Conservation (phyloP, 345 rosid genomes). For the Hibiscus mutabilis region DNA sequence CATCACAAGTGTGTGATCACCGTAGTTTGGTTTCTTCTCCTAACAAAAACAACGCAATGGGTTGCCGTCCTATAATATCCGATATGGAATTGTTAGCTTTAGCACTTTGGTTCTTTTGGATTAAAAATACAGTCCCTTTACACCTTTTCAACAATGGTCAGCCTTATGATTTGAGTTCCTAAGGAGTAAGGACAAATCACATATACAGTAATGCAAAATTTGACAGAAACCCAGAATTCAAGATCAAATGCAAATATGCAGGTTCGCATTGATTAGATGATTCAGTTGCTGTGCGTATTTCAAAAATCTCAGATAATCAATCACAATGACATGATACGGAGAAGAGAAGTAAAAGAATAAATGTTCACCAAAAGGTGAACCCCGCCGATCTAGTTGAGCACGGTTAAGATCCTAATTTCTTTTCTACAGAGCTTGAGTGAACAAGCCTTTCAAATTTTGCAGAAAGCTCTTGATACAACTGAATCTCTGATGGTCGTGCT, state of each 20-base stretch:
- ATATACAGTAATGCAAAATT: not conserved
- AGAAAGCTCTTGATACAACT: slow-evolving; percentile 48
- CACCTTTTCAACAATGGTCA: not conserved
- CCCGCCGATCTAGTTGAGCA: slow-evolving; percentile 10
- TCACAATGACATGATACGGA: not conserved
- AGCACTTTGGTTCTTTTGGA: not conserved
- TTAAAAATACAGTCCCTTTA: not conserved
- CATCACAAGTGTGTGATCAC: not conserved
- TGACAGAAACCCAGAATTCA: not conserved
- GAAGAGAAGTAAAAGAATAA: not conserved
- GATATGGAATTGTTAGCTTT: not conserved
- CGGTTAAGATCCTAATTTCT: slow-evolving; percentile 3
- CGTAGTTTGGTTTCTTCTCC: not conserved
- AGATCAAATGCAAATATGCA: not conserved
- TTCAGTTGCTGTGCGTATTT: not conserved
- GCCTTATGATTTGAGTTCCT: not conserved
- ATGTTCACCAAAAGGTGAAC: slow-evolving; percentile 17
- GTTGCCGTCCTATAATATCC: not conserved
- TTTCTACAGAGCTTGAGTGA: slow-evolving; percentile 30
- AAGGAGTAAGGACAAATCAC: not conserved
- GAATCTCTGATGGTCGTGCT: slow-evolving; percentile 39
- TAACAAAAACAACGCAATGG: not conserved
- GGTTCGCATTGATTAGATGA: not conserved
- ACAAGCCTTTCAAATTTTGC: slow-evolving; percentile 69
- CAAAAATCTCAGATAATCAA: not conserved